Evolutionary conservation across 1,139 yeast species (phyloP), one percentile per base, ranked within the genome.

Genomic region (Diutina pseudorugosa): DNA sequence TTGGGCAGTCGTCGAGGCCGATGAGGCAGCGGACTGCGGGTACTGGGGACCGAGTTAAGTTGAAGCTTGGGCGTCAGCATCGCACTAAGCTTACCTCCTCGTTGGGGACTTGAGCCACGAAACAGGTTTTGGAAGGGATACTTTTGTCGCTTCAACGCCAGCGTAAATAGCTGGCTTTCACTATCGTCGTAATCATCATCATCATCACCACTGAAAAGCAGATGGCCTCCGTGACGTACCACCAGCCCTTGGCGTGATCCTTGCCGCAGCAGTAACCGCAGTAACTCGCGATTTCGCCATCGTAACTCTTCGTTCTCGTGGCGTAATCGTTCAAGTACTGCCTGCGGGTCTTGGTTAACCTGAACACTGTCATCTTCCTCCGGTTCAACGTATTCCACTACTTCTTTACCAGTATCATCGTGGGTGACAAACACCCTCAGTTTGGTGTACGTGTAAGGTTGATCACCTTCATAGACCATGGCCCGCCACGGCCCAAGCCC

Each of bases 401-500:
- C 49, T 27, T 45, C 40, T 5, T 45, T 12, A 7, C 49, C 49
- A 1, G 19, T n/a, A 27, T 23, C 18, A 27, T 45, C 49, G 16
- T 45, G 49, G 5, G 49, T 45, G 19, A 45, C 40, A 25, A 25
- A 45, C 14, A 27, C 40, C 11, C 49, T n/a, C 21, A 33, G 27
- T 20, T 45, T 45, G 49, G 21, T 7, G 25, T 23, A 45, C 12
- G 30, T 45, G 14, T 45, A 45, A 21, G 41, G 49, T 16, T 25
- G 8, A 16, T 45, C 41, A 16, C 18, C 49, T n/a, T 43, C 36
- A 20, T 27, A 27, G 19, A 45, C 36, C 27, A n/a, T 11, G 30
- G 40, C 49, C 18, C 49, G 36, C 49, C 49, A 45, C 21, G 41
- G 41, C 30, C 40, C 49, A 14, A 43, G 25, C 30, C 47, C 47